Evolutionary conservation across 2,329 filamentous ascomycete species (phyloP), one percentile per base, ranked within the genome.

Genomic region (Xylariaceae sp.): DNA sequence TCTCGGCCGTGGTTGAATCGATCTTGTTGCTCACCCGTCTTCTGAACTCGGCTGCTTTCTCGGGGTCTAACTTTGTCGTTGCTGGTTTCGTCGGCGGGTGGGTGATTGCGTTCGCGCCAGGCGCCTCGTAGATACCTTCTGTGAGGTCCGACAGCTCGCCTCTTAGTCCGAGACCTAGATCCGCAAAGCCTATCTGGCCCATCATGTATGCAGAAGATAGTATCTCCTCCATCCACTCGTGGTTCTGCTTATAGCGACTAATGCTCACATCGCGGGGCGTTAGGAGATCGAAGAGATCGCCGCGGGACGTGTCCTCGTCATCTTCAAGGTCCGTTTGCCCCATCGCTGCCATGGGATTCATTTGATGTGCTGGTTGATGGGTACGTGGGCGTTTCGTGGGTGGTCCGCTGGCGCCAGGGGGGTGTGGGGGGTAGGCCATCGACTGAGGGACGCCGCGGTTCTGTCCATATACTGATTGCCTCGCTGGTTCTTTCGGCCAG

Each of bases 211-310:
- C 88, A 1, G 90, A 97, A 1, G 85, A 87, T 38, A 97, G 76
- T 18, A 98, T 82, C 64, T 98, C 90, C 57, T 97, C 92, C 87
- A 98, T 95, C 92, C 90, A 97, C 61, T 95, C 88, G 55, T 98
- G 90, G 54, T 98, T 94, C 58, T 96, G 88, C 59, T 83, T 83
- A 61, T 96, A 98, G 39, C 92, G 78, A 48, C 81, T 78, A 44
- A 87, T 71, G 52, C 88, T 94, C 45, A 98, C 84, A 48, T 98
- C 92, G 30, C 89, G 78, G 3, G 89, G 89, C 0, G 88, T 90
- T 46, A 96, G 70, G 47, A 88, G 78, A 58, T 98, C 92, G 55
- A 98, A 87, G 59, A 89, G 74, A 60, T 98, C 92, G 18, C 88
- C 88, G 14, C 85, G 74, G 5, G 83, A 85, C 3, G 84, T 85